A percentile compares a stretch with the other conserved stretches of the same genome.
These are phyloP conservation scores for Austroboletus rostrupii DNA, from an alignment of 1,284 basidiomycete species.

Conservation along the genomic window DNA sequence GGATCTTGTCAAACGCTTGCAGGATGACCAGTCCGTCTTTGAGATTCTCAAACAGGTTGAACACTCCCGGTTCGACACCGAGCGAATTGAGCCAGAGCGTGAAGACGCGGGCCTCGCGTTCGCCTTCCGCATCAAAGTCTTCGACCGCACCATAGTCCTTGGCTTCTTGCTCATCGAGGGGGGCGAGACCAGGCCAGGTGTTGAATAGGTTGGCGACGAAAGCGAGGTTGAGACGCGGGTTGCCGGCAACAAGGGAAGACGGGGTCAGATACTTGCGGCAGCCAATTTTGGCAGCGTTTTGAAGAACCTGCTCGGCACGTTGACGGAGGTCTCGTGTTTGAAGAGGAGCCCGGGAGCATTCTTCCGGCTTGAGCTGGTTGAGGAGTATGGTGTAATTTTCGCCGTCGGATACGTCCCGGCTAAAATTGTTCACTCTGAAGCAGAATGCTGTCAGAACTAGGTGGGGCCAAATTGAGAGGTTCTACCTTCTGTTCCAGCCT, in stretches of 20 bases:
- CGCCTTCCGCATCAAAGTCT: constrained; percentile 98
- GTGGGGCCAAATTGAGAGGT: background rate
- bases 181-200: constrained; percentile 90
- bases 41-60: constrained; percentile 95
- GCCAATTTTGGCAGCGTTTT: constrained; percentile 91
- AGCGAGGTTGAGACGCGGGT: constrained; percentile 97
- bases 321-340: constrained; percentile 80
- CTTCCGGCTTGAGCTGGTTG: constrained; percentile 91
- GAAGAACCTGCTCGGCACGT: constrained; percentile 89
- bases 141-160: constrained; percentile 85
- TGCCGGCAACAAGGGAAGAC: constrained; percentile 87
- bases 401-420: constrained; percentile 90
- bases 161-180: constrained; percentile 86
- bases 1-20: constrained; percentile 95
- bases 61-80: constrained; percentile 93
- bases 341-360: constrained; percentile 90
- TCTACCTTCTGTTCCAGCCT: constrained; percentile 79
- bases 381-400: constrained; percentile 97
- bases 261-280: constrained; percentile 96
- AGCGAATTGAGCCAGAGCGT: constrained; percentile 98
- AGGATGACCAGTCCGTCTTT: constrained; percentile 89
- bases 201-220: constrained; percentile 99
- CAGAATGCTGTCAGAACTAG: constrained; percentile 9
- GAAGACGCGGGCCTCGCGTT: constrained; percentile 96
- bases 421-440: constrained; percentile 91